These are phyloP conservation scores for Escovopsis sp. DNA, from an alignment of 2,329 filamentous ascomycete genomes.

Conservation along the genomic window DNA sequence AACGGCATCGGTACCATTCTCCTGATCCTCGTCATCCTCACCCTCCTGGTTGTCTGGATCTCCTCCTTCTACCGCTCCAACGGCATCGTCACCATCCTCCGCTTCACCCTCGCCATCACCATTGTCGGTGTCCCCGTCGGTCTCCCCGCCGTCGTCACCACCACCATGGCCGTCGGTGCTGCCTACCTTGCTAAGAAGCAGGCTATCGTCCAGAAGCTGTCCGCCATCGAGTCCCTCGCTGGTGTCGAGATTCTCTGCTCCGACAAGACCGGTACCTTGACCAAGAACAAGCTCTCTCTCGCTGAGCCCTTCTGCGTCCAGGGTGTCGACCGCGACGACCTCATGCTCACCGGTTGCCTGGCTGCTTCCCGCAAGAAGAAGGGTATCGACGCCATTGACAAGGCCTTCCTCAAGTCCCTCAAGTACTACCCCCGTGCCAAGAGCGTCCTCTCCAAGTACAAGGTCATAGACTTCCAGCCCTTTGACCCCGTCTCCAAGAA, in stretches of 20 bases:
- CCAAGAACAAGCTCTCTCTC: conserved; percentile 86
- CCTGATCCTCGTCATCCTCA: conserved; percentile 65
- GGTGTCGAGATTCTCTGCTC: conserved; percentile 91
- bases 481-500: conserved; percentile 94
- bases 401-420: conserved; percentile 81
- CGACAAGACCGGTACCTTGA: conserved; percentile 86
- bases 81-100: conserved; percentile 60
- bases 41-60: conserved; percentile 71
- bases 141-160: conserved; percentile 85
- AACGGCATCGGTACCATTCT: conserved; percentile 76
- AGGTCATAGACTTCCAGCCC: conserved; percentile 69
- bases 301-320: conserved; percentile 71
- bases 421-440: conserved; percentile 74
- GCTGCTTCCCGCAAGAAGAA: conserved; percentile 90
- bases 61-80: conserved; percentile 82
- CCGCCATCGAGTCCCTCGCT: conserved; percentile 80
- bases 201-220: conserved; percentile 86
- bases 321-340: conserved; percentile 72
- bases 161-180: conserved; percentile 87
- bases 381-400: conserved; percentile 89
- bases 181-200: conserved; percentile 85
- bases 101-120: conserved; percentile 77
- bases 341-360: conserved; percentile 84
- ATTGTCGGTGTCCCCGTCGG: conserved; percentile 88
- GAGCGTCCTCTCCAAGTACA: conserved; percentile 66